A percentile compares a stretch with the other conserved stretches of the same genome.
These are phyloP conservation scores for Corymbia calophylla DNA, from an alignment of 441 rosid species.

Conservation along the genomic window DNA sequence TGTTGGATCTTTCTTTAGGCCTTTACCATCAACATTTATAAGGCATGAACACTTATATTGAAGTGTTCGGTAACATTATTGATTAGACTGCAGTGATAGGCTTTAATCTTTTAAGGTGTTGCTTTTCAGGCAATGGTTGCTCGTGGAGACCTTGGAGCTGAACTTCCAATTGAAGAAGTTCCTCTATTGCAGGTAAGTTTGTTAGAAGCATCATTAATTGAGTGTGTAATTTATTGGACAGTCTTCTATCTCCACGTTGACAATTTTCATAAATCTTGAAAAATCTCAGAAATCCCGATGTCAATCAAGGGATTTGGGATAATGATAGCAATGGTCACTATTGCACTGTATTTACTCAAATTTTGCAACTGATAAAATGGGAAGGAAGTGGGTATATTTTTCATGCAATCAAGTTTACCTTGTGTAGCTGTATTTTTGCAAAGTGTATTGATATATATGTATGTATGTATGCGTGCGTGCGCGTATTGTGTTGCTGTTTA, in stretches of 20 bases:
- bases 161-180: constrained; percentile 97
- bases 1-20: not conserved
- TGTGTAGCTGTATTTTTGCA: not conserved
- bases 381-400: not conserved
- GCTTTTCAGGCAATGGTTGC: constrained; percentile 92
- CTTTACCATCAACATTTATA: not conserved
- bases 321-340: not conserved
- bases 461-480: too few species aligned
- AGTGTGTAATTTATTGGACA: not conserved
- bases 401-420: not conserved
- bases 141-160: constrained; percentile 99
- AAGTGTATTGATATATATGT: not conserved
- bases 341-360: not conserved
- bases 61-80: not conserved
- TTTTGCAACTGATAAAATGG: not conserved
- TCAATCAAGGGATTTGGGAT: not conserved
- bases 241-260: not conserved
- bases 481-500: not conserved
- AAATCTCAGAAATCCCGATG: not conserved
- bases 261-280: not conserved
- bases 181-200: constrained; percentile 79
- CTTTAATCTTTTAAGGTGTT: not conserved
- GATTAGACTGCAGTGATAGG: not conserved
- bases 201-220: not conserved
- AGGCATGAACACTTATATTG: not conserved